Conservation (phyloP, 2,329 filamentous ascomycete species). For the Periconia digitata region DNA sequence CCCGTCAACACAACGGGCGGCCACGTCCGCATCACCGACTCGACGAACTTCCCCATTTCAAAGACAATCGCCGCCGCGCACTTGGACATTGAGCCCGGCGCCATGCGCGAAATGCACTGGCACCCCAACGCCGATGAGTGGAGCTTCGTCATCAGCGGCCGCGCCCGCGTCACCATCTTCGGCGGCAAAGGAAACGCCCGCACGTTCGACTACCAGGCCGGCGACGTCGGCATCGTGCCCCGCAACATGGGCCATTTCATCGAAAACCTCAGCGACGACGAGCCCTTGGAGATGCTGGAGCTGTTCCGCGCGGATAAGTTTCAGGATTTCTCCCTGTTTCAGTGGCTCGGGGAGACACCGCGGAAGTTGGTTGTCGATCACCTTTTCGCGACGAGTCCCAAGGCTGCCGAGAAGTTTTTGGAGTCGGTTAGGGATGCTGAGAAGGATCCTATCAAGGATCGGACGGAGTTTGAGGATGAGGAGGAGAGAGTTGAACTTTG, state of each 20-base stretch:
- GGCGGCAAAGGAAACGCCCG: slow-evolving; percentile 67
- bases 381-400: slow-evolving; percentile 63
- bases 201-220: slow-evolving; percentile 75
- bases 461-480: slow-evolving; percentile 24
- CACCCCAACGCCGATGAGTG: slow-evolving; percentile 79
- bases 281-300: slow-evolving; percentile 74
- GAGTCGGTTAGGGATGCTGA: slow-evolving; percentile 62
- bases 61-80: slow-evolving; percentile 73
- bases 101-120: slow-evolving; percentile 80
- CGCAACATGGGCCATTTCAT: slow-evolving; percentile 79
- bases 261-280: slow-evolving; percentile 74
- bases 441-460: slow-evolving; percentile 51
- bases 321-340: slow-evolving; percentile 71
- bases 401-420: slow-evolving; percentile 65
- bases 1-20: slow-evolving; percentile 69
- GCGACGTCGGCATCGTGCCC: slow-evolving; percentile 77
- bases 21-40: slow-evolving; percentile 72
- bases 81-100: slow-evolving; percentile 69
- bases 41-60: slow-evolving; percentile 73
- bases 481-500: slow-evolving; percentile 16
- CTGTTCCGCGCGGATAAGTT: slow-evolving; percentile 73
- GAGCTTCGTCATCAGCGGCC: slow-evolving; percentile 75
- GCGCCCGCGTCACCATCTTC: slow-evolving; percentile 74
- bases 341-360: slow-evolving; percentile 75
- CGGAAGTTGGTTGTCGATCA: slow-evolving; percentile 67